Conservation (phyloP, 805 yeast species). For the Ogataea parapolymorpha region DNA sequence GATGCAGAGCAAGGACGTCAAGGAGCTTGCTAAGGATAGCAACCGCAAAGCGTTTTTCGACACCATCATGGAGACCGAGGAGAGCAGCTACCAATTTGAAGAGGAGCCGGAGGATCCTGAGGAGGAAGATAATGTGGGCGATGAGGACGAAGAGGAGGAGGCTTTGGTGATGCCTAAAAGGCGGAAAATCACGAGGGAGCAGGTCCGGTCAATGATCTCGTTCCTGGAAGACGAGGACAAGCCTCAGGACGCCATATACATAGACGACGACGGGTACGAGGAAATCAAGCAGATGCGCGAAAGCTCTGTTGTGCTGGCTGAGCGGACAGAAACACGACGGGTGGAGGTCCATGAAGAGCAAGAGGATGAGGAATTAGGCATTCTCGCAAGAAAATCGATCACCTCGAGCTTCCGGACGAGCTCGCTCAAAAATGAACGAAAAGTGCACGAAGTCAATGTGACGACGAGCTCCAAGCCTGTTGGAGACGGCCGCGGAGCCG, state of each 20-base stretch:
- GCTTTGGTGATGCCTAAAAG: slow-evolving; percentile 25
- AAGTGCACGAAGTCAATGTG: slow-evolving; percentile 30
- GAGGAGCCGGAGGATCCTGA: slow-evolving; percentile 25
- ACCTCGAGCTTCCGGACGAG: slow-evolving; percentile 29
- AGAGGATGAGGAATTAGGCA: slow-evolving; percentile 21
- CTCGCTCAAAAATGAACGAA: slow-evolving; percentile 5
- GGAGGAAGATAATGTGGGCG: slow-evolving; percentile 14
- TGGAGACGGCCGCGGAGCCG: slow-evolving; percentile 26
- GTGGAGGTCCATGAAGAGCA: slow-evolving; percentile 5
- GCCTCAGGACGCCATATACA: slow-evolving; percentile 33
- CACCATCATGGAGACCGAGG: slow-evolving; percentile 45
- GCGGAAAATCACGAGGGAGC: slow-evolving; percentile 33
- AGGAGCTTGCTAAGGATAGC: slow-evolving; percentile 46
- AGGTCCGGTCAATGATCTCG: slow-evolving; percentile 26
- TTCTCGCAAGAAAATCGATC: slow-evolving; percentile 27
- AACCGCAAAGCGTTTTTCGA: slow-evolving; percentile 67
- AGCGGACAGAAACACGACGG: slow-evolving; percentile 17
- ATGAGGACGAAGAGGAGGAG: slow-evolving; percentile 22
- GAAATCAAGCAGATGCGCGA: slow-evolving; percentile 40
- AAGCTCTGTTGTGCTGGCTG: slow-evolving; percentile 54
- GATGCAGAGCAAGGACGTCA: slow-evolving; percentile 40
- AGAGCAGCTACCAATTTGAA: slow-evolving; percentile 22
- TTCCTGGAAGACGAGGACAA: slow-evolving; percentile 26
- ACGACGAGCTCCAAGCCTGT: slow-evolving; percentile 27
- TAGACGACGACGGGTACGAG: slow-evolving; percentile 35